Conservation (phyloP, 2,329 filamentous ascomycete genomes). For the Arachnopeziza araneosa region DNA sequence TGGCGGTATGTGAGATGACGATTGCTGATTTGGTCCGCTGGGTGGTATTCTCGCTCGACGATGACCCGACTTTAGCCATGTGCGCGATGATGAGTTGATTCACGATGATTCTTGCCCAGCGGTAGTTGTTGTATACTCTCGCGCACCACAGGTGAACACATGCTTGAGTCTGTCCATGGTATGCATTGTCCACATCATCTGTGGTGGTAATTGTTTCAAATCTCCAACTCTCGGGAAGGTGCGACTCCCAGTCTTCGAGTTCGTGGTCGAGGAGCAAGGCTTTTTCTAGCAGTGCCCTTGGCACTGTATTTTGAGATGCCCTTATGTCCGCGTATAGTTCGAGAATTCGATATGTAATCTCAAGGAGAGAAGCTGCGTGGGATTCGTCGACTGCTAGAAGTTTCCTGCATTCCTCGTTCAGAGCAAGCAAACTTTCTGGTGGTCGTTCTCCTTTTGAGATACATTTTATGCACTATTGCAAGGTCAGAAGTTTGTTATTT, state of each 20-base stretch:
- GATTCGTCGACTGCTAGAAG: not conserved
- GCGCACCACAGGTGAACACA: slow-evolving; percentile 23
- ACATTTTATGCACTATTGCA: slow-evolving; percentile 14
- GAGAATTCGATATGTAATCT: slow-evolving; percentile 10
- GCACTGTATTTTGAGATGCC: not conserved
- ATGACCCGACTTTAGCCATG: slow-evolving; percentile 6
- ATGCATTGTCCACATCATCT: slow-evolving; percentile 6
- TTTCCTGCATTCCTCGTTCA: slow-evolving; percentile 2
- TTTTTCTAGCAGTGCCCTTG: slow-evolving; percentile 5
- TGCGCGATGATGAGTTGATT: slow-evolving; percentile 20
- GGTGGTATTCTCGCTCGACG: slow-evolving; percentile 2
- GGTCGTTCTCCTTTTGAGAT: slow-evolving; percentile 10
- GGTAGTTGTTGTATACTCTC: slow-evolving; percentile 22
- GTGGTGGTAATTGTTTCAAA: slow-evolving; percentile 1
- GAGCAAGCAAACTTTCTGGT: slow-evolving; percentile 6
- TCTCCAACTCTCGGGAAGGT: slow-evolving; percentile 17
- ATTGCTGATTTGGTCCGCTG: slow-evolving; percentile 6
- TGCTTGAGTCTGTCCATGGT: slow-evolving; percentile 12
- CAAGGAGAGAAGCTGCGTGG: not conserved
- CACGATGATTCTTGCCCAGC: slow-evolving; percentile 21
- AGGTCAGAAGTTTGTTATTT: not conserved
- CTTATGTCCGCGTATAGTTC: slow-evolving; percentile 13
- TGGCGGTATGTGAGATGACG: slow-evolving; percentile 16
- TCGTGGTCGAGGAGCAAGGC: slow-evolving; percentile 14
- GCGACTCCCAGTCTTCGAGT: slow-evolving; percentile 16